Base-by-base conservation (phyloP, 78 protist genomes). In the Corallochytrium limacisporum region DNA sequence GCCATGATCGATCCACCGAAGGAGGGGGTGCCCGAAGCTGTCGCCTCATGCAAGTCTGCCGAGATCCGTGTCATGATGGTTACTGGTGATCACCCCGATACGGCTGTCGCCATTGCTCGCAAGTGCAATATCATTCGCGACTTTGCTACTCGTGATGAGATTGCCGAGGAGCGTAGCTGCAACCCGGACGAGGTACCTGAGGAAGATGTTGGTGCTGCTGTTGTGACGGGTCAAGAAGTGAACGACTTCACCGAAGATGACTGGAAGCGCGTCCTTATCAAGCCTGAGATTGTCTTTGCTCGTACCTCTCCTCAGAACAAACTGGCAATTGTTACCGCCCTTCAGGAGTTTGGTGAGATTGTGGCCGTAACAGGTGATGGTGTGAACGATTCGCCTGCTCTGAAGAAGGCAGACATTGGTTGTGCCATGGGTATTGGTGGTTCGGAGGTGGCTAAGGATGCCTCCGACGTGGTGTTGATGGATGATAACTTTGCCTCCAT, bases 11-110 rank as follows among this genome's bases (percentile, higher is more conserved):
- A 97, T 70, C 99, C 99, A 24, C 98, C 97, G 33, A 67, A 92
- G 9, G 83, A 73, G 26, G 81, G 50, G 12, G 98, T 91, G 6
- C 61, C 43, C 39, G 69, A 28, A 9, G 83, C 84, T 10, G 60
- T 87, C 13, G 3, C 79, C 81, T 44, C 75, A 44, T 44, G 15
- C 7, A n/a, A n/a, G n/a, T n/a, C n/a, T n/a, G 92, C 89, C 10
- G 83, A 90, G 36, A 72, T 91, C 40, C 42, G 71, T 26, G 95
- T 93, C 54, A 65, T 81, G 63, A 95, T 95, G 97, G 95, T 91
- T 18, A 95, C 98, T 20, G 99, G 99, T 26, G 99, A 96, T 63
- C 95, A 92, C 68, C 88, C 95, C 18, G 65, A 47, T 62, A 94
- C 99, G 9, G 98, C 98, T 20, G 44, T 29, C 2, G 92, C 97